phyloP scores from a whole-genome alignment of 257 asterid genomes.

The Gentiana macrophylla region DNA sequence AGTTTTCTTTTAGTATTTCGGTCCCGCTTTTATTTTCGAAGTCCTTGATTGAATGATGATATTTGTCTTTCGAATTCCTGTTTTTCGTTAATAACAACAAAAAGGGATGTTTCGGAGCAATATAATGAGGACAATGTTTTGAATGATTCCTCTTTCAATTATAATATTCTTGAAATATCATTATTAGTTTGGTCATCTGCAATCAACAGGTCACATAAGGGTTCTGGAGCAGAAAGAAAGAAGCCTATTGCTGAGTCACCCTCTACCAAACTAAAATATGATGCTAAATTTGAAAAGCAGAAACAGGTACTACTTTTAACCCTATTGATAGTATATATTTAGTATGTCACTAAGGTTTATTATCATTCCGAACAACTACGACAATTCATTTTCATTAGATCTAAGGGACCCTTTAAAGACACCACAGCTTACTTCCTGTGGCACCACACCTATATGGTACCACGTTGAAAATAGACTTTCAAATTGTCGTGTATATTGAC shows the following conservation, averaged over 20 bases:
- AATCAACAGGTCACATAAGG: constrained; percentile 34
- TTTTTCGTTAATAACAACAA: background rate
- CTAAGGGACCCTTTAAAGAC: too few species aligned
- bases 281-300: constrained; percentile 50
- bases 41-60: background rate
- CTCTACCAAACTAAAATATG: constrained; percentile 31
- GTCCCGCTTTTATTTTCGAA: too few species aligned
- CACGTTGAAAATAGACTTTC: too few species aligned
- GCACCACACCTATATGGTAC: too few species aligned
- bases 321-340: background rate
- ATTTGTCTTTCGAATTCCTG: background rate
- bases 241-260: constrained; percentile 21
- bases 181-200: background rate
- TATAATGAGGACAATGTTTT: too few species aligned
- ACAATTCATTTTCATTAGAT: too few species aligned
- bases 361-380: background rate
- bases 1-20: too few species aligned
- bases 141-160: too few species aligned
- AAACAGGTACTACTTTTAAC: constrained; percentile 41
- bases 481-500: too few species aligned
- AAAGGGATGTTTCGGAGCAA: too few species aligned
- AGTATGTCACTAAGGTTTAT: background rate
- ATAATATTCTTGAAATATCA: background rate
- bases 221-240: constrained; percentile 25
- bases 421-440: too few species aligned